Percentiles rank a stretch among this genome's conserved stretches.
Evolutionary conservation across 805 yeast species (phyloP).

Genomic region (Saturnispora dispora): DNA sequence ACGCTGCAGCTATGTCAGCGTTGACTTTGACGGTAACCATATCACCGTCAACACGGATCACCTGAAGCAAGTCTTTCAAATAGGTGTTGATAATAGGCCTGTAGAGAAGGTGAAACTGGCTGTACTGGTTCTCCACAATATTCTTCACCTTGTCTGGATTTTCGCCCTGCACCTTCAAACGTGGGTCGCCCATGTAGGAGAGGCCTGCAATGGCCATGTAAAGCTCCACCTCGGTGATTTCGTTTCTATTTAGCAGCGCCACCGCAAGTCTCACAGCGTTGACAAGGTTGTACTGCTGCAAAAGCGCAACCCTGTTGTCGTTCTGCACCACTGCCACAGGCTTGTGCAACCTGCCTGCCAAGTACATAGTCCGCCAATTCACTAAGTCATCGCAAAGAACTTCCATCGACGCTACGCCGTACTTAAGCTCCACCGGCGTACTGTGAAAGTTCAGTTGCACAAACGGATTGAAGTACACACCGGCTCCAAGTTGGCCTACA

Average conservation of each 20-base stretch:
- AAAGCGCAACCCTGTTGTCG: conserved; percentile 50
- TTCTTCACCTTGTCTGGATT: conserved; percentile 82
- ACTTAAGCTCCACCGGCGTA: conserved; percentile 44
- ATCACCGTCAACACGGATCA: conserved; percentile 15
- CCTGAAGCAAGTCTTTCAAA: conserved; percentile 26
- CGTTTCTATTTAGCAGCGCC: conserved; percentile 37
- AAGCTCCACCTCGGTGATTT: conserved; percentile 36
- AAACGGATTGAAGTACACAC: conserved; percentile 90
- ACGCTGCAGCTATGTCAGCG: conserved; percentile 30
- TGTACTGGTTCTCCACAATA: conserved; percentile 71
- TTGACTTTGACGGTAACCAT: conserved; percentile 20
- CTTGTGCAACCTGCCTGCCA: conserved; percentile 90
- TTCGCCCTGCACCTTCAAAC: conserved; percentile 82
- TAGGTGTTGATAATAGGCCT: conserved; percentile 47
- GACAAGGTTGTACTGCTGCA: conserved; percentile 68
- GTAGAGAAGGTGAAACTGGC: conserved; percentile 62
- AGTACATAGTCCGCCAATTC: conserved; percentile 79
- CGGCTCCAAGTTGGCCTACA: conserved; percentile 71
- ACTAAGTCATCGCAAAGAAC: conserved; percentile 57
- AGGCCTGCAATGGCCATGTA: conserved; percentile 70
- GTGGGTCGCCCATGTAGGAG: conserved; percentile 84
- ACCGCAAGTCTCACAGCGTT: conserved; percentile 68
- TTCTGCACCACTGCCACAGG: conserved; percentile 75
- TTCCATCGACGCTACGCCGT: conserved; percentile 71
- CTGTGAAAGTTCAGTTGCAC: conserved; percentile 48